Conservation (phyloP, 352 stramenopile species). For the Globisporangium nunn region DNA sequence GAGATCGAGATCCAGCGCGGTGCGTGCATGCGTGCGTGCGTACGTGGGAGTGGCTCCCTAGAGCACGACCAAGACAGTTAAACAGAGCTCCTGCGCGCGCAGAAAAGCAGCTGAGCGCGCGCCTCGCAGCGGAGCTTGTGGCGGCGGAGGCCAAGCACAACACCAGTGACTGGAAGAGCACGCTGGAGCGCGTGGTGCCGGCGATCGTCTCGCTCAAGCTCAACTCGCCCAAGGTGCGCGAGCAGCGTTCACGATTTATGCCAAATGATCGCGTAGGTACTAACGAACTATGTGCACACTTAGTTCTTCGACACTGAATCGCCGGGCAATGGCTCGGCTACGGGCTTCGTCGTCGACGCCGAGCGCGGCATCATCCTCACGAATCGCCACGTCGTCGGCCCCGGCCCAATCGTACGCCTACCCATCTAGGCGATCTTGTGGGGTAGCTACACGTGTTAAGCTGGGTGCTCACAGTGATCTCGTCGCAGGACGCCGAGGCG, state of each 20-base stretch:
- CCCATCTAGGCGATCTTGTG: not conserved
- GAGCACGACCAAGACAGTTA: too few relatives aligned
- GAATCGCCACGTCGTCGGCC: conserved; percentile 89
- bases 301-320: conserved; percentile 89
- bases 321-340: conserved; percentile 84
- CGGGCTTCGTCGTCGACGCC: conserved; percentile 90
- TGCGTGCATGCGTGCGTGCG: too few relatives aligned
- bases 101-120: conserved; percentile 61
- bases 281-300: conserved; percentile 8
- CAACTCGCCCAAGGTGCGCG: conserved; percentile 76
- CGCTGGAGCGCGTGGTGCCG: conserved; percentile 77
- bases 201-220: conserved; percentile 87
- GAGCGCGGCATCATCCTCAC: conserved; percentile 90
- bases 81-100: not conserved
- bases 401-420: conserved; percentile 76
- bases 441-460: not conserved
- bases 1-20: conserved; percentile 58
- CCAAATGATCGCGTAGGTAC: too few relatives aligned
- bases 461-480: not conserved
- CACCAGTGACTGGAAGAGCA: conserved; percentile 74
- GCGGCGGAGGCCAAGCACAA: conserved; percentile 61
- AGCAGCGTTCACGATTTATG: too few relatives aligned
- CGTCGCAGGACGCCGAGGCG: conserved; percentile 70
- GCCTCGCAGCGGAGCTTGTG: conserved; percentile 56
- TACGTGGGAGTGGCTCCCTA: too few relatives aligned